Evolutionary conservation across 805 yeast species (phyloP).

Genomic region (Hanseniaspora taiwanica): DNA sequence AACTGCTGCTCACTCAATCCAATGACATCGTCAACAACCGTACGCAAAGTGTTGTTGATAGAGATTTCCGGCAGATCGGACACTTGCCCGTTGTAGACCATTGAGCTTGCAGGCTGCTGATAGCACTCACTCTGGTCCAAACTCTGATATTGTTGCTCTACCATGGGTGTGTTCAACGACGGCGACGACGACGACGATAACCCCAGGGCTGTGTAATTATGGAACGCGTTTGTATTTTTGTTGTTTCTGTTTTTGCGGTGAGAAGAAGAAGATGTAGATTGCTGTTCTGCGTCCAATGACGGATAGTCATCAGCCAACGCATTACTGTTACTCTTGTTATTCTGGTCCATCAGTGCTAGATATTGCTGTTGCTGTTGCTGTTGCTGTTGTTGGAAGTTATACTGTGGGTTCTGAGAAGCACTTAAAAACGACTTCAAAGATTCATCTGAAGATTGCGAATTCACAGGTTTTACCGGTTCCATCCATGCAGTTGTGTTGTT

Average conservation of each 20-base stretch:
- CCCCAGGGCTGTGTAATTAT: too few relatives aligned
- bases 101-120: not conserved
- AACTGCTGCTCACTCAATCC: conserved; percentile 14
- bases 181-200: too few relatives aligned
- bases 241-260: not conserved
- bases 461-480: conserved; percentile 13
- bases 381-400: too few relatives aligned
- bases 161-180: not conserved
- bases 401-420: not conserved
- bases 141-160: conserved; percentile 1
- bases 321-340: not conserved
- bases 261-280: not conserved
- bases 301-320: not conserved
- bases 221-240: not conserved
- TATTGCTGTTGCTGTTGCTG: not conserved
- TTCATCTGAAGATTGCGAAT: conserved; percentile 15
- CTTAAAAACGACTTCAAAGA: not conserved
- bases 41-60: not conserved
- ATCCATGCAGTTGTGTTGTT: too few relatives aligned
- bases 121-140: conserved; percentile 7
- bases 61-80: too few relatives aligned
- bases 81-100: too few relatives aligned
- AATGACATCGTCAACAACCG: conserved; percentile 2
- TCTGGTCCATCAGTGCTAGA: not conserved
- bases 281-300: not conserved